phyloP scores from a whole-genome alignment of 2,329 filamentous ascomycete species.

The Diaporthe batatas region DNA sequence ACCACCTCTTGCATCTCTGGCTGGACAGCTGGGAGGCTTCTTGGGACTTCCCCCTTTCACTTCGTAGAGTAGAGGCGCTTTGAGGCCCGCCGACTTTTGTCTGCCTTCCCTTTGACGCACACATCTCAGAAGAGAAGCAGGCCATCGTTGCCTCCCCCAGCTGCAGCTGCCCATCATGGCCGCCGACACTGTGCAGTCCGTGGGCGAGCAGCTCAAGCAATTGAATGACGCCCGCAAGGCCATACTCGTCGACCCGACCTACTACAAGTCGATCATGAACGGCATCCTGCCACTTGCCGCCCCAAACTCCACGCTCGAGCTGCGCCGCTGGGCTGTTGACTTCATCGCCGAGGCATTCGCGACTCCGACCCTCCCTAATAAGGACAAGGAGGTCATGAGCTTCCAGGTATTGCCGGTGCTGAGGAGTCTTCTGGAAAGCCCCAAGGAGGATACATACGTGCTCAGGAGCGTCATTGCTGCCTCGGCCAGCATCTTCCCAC shows the following conservation, averaged over 20 bases:
- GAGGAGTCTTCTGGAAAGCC: slow-evolving; percentile 75
- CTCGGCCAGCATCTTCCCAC: slow-evolving; percentile 91
- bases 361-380: slow-evolving; percentile 82
- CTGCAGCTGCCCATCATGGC: slow-evolving; percentile 61
- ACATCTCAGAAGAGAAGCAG: background rate
- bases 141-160: slow-evolving; percentile 13
- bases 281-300: slow-evolving; percentile 94
- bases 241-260: slow-evolving; percentile 85
- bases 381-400: slow-evolving; percentile 85
- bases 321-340: slow-evolving; percentile 95
- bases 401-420: slow-evolving; percentile 84
- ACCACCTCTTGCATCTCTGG: slow-evolving; percentile 7
- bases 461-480: slow-evolving; percentile 90
- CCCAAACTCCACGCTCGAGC: slow-evolving; percentile 78
- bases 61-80: slow-evolving; percentile 42
- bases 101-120: slow-evolving; percentile 21
- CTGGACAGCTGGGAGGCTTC: slow-evolving; percentile 8
- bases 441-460: slow-evolving; percentile 83
- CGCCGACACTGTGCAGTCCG: slow-evolving; percentile 62
- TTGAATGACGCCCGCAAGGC: slow-evolving; percentile 92
- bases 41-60: background rate
- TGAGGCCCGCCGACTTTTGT: slow-evolving; percentile 33
- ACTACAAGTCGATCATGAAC: slow-evolving; percentile 92
- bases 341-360: slow-evolving; percentile 97
- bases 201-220: slow-evolving; percentile 85